These are phyloP conservation scores for Kluyveromyces lactis DNA, from an alignment of 805 yeast genomes.

Conservation along the genomic window DNA sequence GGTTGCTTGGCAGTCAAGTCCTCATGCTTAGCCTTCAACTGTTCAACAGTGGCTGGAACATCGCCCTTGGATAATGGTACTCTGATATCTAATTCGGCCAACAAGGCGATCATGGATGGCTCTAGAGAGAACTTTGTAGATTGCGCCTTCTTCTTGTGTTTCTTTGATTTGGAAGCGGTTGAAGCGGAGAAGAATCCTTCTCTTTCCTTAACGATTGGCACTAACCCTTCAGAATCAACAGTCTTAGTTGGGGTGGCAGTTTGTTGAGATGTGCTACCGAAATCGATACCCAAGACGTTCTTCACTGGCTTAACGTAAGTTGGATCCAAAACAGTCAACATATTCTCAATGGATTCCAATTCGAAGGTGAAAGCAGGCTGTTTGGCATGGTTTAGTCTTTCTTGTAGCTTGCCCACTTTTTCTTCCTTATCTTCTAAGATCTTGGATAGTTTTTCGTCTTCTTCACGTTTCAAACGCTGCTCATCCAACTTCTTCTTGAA, in stretches of 20 bases:
- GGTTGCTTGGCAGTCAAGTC: conserved; percentile 68
- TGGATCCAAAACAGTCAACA: conserved; percentile 73
- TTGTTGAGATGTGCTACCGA: conserved; percentile 21
- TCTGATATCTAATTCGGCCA: conserved; percentile 66
- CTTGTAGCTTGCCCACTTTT: conserved; percentile 55
- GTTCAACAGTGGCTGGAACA: conserved; percentile 52
- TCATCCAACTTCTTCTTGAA: conserved; percentile 61
- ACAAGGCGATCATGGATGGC: conserved; percentile 67
- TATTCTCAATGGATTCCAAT: conserved; percentile 63
- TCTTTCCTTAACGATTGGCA: conserved; percentile 27
- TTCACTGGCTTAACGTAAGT: conserved; percentile 52
- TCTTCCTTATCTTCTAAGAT: conserved; percentile 41
- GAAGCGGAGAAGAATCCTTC: conserved; percentile 40
- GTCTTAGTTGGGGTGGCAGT: conserved; percentile 44
- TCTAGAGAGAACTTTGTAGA: conserved; percentile 57
- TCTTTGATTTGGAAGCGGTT: conserved; percentile 43
- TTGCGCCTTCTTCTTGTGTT: conserved; percentile 38
- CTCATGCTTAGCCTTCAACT: conserved; percentile 63
- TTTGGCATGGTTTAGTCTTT: conserved; percentile 58
- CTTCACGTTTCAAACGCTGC: conserved; percentile 63
- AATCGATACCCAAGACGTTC: conserved; percentile 24
- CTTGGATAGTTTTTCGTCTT: conserved; percentile 42
- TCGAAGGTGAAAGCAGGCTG: conserved; percentile 83
- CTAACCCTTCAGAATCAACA: conserved; percentile 56
- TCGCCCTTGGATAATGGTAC: conserved; percentile 75